phyloP scores from a whole-genome alignment of 345 rosid species.

The Nephelium lappaceum region DNA sequence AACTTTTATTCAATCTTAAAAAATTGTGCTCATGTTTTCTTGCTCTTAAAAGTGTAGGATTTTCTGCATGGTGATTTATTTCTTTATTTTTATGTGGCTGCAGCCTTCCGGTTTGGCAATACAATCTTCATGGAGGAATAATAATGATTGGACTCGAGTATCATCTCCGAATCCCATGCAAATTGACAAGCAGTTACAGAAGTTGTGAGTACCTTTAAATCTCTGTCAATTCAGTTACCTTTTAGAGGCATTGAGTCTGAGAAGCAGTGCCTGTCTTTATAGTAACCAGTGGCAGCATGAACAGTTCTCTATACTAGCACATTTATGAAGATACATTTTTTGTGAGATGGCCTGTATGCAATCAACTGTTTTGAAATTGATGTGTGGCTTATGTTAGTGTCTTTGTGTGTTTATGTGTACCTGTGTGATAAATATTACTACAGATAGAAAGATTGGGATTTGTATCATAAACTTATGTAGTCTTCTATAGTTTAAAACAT shows the following conservation, averaged over 20 bases:
- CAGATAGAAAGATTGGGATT: not conserved
- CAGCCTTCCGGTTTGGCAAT: slow-evolving; percentile 51
- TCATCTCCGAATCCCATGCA: slow-evolving; percentile 41
- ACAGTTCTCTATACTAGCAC: too few species aligned
- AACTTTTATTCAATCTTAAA: not conserved
- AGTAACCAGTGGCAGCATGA: not conserved
- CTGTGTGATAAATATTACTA: not conserved
- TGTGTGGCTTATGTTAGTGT: not conserved
- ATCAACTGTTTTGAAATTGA: slow-evolving; percentile 1
- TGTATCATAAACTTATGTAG: not conserved
- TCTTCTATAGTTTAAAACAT: not conserved
- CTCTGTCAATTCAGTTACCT: slow-evolving; percentile 5
- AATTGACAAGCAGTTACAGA: slow-evolving; percentile 78
- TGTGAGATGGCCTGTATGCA: not conserved
- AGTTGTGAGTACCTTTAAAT: slow-evolving; percentile 61
- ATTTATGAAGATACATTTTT: not conserved
- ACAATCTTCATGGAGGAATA: slow-evolving; percentile 61
- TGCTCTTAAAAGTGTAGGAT: not conserved
- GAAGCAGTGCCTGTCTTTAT: not conserved
- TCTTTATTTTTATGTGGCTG: slow-evolving; percentile 25
- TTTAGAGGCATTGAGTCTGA: slow-evolving; percentile 3
- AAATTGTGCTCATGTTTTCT: slow-evolving; percentile 7
- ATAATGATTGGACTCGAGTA: slow-evolving; percentile 38
- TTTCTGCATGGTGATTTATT: slow-evolving; percentile 13
- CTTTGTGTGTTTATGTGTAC: not conserved